These are phyloP conservation scores for Pachyrhizus erosus DNA, from an alignment of 306 rosid species.

Conservation along the genomic window DNA sequence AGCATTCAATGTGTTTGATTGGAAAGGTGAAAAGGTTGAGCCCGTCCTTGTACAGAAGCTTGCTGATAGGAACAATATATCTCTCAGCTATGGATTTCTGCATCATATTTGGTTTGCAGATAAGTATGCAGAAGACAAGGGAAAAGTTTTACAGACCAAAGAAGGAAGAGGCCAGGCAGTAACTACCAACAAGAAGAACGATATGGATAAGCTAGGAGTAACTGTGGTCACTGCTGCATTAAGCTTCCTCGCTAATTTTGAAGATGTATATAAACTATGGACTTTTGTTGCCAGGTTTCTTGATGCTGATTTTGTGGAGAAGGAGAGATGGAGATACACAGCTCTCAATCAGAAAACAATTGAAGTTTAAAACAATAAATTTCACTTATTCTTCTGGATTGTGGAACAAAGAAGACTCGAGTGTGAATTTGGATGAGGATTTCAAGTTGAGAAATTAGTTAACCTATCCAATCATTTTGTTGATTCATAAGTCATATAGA, in stretches of 20 bases:
- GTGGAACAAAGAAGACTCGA: slow-evolving; percentile 29
- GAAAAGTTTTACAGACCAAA: slow-evolving; percentile 65
- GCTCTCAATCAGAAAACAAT: slow-evolving; percentile 86
- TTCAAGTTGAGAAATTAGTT: slow-evolving; percentile 31
- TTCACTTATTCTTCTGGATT: slow-evolving; percentile 42
- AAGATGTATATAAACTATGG: slow-evolving; percentile 84
- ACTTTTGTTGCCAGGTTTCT: slow-evolving; percentile 88
- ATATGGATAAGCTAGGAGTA: slow-evolving; percentile 61
- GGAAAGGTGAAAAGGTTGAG: slow-evolving; percentile 94
- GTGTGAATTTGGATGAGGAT: slow-evolving; percentile 34
- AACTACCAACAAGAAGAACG: slow-evolving; percentile 53
- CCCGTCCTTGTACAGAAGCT: slow-evolving; percentile 97
- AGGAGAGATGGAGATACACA: slow-evolving; percentile 97
- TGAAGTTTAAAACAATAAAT: slow-evolving; percentile 59
- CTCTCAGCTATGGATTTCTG: slow-evolving; percentile 87
- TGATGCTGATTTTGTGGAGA: slow-evolving; percentile 96
- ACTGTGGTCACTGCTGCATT: slow-evolving; percentile 94
- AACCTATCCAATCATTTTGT: slow-evolving; percentile 33
- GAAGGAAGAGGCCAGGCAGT: slow-evolving; percentile 45
- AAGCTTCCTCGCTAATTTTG: slow-evolving; percentile 81
- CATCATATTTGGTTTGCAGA: slow-evolving; percentile 83
- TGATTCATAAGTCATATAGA: slow-evolving; percentile 15
- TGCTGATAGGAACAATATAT: slow-evolving; percentile 85
- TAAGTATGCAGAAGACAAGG: slow-evolving; percentile 74
- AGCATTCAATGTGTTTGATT: slow-evolving; percentile 92